Evolutionary conservation across 352 stramenopile species (phyloP).

Genomic region (Phytophthora podocarpi): DNA sequence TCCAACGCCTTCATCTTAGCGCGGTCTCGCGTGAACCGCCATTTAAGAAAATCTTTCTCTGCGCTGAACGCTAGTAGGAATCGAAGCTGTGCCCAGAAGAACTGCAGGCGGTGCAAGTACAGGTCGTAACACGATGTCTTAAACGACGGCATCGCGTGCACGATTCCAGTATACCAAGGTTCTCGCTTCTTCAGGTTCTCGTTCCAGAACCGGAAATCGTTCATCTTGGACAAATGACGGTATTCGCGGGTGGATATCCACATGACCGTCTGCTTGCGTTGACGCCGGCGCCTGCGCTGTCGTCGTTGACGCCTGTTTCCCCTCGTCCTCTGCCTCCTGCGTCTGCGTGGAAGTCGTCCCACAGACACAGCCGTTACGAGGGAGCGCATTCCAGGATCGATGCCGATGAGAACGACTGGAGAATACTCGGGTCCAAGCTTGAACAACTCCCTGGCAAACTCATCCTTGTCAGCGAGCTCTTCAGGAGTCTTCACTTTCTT

Average conservation of each 20-base stretch:
- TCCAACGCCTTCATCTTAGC: conserved; percentile 5
- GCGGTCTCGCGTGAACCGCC: conserved; percentile 4
- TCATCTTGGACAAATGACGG: conserved; percentile 5
- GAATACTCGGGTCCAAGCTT: conserved; percentile 1
- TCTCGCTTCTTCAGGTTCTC: conserved; percentile 14
- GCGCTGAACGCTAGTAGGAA: conserved; percentile 11
- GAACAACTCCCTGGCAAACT: conserved; percentile 2
- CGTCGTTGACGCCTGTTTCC: background rate
- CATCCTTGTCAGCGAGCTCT: background rate
- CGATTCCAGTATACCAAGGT: conserved; percentile 3
- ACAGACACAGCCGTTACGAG: background rate
- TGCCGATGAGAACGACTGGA: conserved; percentile 16
- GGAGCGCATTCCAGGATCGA: conserved; percentile 11
- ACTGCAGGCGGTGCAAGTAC: conserved; percentile 14
- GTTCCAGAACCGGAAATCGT: background rate
- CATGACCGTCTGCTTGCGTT: background rate
- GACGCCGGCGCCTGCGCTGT: background rate
- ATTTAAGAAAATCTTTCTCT: conserved; percentile 4
- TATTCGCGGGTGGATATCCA: conserved; percentile 10
- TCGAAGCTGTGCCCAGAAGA: conserved; percentile 3
- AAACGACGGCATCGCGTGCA: conserved; percentile 21
- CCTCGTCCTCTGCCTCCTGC: too few relatives aligned
- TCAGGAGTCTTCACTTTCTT: conserved; percentile 2
- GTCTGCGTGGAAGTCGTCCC: too few relatives aligned
- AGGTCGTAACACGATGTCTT: conserved; percentile 13